A percentile compares a stretch with the other conserved stretches of the same genome.
These are phyloP conservation scores for Neonectria ditissima DNA, from an alignment of 2,329 filamentous ascomycete species.

Conservation along the genomic window DNA sequence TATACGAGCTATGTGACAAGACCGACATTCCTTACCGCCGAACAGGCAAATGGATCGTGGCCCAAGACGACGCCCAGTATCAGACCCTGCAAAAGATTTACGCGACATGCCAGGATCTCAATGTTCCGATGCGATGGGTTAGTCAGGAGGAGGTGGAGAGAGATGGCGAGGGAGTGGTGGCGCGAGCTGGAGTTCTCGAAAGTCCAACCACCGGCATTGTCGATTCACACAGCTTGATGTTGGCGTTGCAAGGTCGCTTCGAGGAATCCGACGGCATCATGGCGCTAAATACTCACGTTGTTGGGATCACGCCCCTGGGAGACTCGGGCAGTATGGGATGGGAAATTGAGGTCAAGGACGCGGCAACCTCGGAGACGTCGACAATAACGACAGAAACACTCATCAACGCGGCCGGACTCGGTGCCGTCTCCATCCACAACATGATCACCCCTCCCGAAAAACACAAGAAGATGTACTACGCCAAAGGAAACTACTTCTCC, in stretches of 20 bases:
- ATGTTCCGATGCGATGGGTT: constrained; percentile 80
- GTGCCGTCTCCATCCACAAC: constrained; percentile 83
- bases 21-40: constrained; percentile 77
- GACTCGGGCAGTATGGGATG: constrained; percentile 72
- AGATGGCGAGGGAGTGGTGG: constrained; percentile 81
- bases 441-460: constrained; percentile 74
- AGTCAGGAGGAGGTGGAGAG: constrained; percentile 68
- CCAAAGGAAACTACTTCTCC: constrained; percentile 96
- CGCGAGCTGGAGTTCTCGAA: constrained; percentile 73
- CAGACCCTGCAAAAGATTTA: constrained; percentile 67
- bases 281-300: constrained; percentile 76
- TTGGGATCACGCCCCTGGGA: constrained; percentile 64
- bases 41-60: constrained; percentile 95
- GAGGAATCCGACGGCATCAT: constrained; percentile 82
- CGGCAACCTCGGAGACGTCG: constrained; percentile 58
- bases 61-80: constrained; percentile 80
- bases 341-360: constrained; percentile 70
- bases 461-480: constrained; percentile 77
- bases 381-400: constrained; percentile 80
- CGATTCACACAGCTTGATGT: constrained; percentile 88
- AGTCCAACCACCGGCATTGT: constrained; percentile 90
- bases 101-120: constrained; percentile 54
- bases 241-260: constrained; percentile 79
- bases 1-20: constrained; percentile 81
- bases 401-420: constrained; percentile 90